Base-by-base conservation (phyloP, 1,139 yeast genomes). In the Magnusiomyces paraingens region DNA sequence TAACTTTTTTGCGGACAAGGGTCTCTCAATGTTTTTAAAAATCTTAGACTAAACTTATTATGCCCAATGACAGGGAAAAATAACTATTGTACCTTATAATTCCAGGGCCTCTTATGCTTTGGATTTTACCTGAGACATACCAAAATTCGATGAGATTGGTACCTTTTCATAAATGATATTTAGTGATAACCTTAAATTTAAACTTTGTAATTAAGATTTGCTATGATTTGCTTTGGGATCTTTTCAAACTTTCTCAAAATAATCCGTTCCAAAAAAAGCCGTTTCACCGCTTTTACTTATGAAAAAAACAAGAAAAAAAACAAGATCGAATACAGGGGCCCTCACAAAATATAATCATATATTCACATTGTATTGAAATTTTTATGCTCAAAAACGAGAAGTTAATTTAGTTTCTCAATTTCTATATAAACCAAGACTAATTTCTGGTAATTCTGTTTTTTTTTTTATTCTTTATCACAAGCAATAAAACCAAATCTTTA, bases 61-160 rank as follows among this genome's bases (percentile, higher is more conserved):
- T 5, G 32, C 8, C 32, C 4, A 26, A 8, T 4, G 32, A 26
- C 32, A 26, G 8, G 8, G 8, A 26, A 8, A 26, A 26, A 26
- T 26, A 26, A 26, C 4, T 26, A 8, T 8, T 26, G 32, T 4
- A 4, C 32, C 32, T 5, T 5, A 36, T 36, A 36, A 6, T n/a
- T 36, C 12, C 17, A 36, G 40, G 17, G 17, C 17, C 17, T n/a
- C 40, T 14, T 6, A 3, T 36, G 17, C 17, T n/a, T 36, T 36
- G n/a, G 12, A 36, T 14, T 36, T 36, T n/a, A 36, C 40, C 40
- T 36, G 40, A 36, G 40, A 36, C 40, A 36, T 36, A 36, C 40
- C 40, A 36, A 36, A 36, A 36, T 36, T 36, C 40, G 40, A 36
- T 36, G 40, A 36, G 40, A 36, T 36, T 36, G 40, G 40, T 36